Base-by-base conservation (phyloP, 202 grass and related monocot species). In the Tripidium arundinaceum region DNA sequence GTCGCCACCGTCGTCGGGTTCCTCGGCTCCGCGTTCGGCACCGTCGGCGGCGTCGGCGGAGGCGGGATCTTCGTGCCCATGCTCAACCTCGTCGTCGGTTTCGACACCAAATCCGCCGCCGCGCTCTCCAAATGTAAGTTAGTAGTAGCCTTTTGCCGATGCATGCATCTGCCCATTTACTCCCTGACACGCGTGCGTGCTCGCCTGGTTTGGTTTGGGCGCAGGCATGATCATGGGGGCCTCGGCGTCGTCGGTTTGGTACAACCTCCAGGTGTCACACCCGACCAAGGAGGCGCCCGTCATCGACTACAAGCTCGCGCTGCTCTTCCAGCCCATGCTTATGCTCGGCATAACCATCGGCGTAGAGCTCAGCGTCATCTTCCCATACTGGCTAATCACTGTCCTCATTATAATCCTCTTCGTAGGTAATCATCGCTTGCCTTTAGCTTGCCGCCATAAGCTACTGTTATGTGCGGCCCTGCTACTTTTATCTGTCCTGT, bases 181-280 rank as follows among this genome's bases (percentile, higher is more conserved):
- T 65, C 26, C 7, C 71, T 88, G 18, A 81, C 36, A 62, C 63
- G 16, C 47, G 13, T 18, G 41, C 28, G 0, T 5, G 24, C 38
- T 47, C 34, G 39, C 45, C 62, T 65, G 4, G 14, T 60, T 54
- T 36, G 36, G 6, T 65, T 45, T 57, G 39, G 33, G 25, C 16
- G 63, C 85, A 99, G 97, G 97, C 74, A 97, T 99, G 97, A 99
- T 99, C 84, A 99, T 99, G 97, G 97, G 97, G 12, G 93, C 93
- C 2, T 99, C 97, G 2, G 83, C 84, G 40, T 99, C 97, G 3
- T 99, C 97, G 0, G 97, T 99, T 18, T 99, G 97, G 97, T 99
- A 99, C 83, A 99, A 99, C 68, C 90, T 99, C 42, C 90, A 93
- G 88, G 97, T 99, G 49, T 63, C 92, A 50, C 97, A 99, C 62